phyloP scores from a whole-genome alignment of 768 basidiomycete genomes.

The Lentinula guzmanii region DNA sequence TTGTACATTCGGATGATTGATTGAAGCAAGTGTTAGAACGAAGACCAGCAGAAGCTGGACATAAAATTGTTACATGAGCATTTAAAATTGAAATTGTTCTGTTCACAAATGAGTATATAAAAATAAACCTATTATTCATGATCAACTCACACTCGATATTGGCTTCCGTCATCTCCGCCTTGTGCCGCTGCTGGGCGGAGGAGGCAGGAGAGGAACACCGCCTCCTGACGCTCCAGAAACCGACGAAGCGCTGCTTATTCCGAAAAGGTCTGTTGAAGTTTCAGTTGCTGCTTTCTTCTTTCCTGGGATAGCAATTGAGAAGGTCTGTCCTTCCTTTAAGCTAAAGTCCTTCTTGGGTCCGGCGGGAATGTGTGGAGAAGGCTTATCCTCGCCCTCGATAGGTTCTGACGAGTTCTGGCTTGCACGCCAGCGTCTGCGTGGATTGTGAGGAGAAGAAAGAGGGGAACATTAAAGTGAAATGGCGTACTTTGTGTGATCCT shows the following conservation, averaged over 20 bases:
- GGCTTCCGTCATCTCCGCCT: constrained; percentile 26
- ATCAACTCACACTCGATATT: background rate
- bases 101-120: background rate
- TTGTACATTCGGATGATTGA: too few species aligned
- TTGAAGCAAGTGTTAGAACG: too few species aligned
- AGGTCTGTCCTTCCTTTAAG: constrained; percentile 92
- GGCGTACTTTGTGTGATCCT: constrained; percentile 77
- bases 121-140: background rate
- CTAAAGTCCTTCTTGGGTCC: constrained; percentile 93
- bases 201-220: constrained; percentile 69
- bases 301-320: constrained; percentile 89
- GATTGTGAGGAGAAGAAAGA: constrained; percentile 8
- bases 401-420: constrained; percentile 48
- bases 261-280: constrained; percentile 31
- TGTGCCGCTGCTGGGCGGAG: constrained; percentile 68
- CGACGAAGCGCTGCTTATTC: constrained; percentile 20
- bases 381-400: constrained; percentile 29
- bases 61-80: background rate
- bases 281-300: constrained; percentile 37
- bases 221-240: constrained; percentile 25
- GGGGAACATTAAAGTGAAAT: background rate
- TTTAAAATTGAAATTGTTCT: background rate
- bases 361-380: constrained; percentile 64
- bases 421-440: constrained; percentile 55
- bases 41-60: background rate